Evolutionary conservation across 73 alveolate genomes (phyloP).

Genomic region (Tetrahymena malaccensis): DNA sequence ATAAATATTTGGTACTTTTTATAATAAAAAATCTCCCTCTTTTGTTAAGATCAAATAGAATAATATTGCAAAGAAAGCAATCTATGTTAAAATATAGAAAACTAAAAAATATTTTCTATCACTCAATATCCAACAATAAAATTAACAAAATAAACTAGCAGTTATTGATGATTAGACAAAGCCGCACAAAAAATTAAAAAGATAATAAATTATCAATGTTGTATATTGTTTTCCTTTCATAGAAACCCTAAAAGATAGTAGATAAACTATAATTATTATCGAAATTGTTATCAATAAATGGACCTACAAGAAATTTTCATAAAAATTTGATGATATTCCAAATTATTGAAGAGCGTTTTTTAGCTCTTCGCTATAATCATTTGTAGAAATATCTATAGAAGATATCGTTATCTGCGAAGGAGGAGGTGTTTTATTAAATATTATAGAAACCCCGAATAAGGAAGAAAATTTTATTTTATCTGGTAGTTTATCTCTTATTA

Average conservation of each 20-base stretch:
- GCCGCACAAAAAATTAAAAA: not conserved
- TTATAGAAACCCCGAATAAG: not conserved
- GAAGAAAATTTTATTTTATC: not conserved
- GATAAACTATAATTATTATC: no score
- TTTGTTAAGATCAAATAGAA: not conserved
- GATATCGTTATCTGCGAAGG: not conserved
- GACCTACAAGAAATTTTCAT: not conserved
- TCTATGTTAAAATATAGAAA: no score
- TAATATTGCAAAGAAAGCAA: not conserved
- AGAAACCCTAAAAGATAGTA: not conserved
- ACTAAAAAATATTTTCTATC: no score
- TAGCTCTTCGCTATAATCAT: no score
- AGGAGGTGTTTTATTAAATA: not conserved
- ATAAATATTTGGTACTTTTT: not conserved
- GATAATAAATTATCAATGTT: not conserved
- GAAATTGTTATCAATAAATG: not conserved
- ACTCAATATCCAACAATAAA: not conserved
- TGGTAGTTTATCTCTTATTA: not conserved
- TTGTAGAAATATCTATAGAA: not conserved
- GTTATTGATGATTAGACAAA: not conserved
- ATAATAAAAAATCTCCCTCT: not conserved
- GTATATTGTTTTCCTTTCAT: not conserved
- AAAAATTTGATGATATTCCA: not conserved
- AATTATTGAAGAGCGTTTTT: not conserved
- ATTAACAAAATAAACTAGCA: not conserved